Percentiles rank a stretch among this genome's conserved stretches.
Conservation (phyloP, 2,329 filamentous ascomycete genomes). For the Neofusicoccum laricinum region DNA sequence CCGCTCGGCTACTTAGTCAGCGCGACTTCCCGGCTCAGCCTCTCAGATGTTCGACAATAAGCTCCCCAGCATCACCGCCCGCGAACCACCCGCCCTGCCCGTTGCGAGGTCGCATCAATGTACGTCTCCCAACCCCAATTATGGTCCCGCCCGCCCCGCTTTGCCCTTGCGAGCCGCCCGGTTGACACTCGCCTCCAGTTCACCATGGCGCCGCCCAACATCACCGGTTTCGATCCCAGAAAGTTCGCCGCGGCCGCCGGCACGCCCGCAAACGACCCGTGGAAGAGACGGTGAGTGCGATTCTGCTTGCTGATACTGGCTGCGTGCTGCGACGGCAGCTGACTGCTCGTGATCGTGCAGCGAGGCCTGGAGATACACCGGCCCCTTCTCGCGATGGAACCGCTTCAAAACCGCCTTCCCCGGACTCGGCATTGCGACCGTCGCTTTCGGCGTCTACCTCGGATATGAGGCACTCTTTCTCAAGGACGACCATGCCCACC, state of each 20-base stretch:
- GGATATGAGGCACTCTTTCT: conserved; percentile 86
- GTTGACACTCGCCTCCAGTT: conserved; percentile 20
- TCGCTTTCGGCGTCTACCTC: conserved; percentile 87
- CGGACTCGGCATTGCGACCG: conserved; percentile 86
- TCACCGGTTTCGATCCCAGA: conserved; percentile 89
- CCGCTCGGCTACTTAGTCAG: neutral
- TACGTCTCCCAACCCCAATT: neutral
- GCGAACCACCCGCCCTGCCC: conserved; percentile 3
- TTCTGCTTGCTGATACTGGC: neutral
- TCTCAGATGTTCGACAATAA: neutral
- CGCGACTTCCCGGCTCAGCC: neutral
- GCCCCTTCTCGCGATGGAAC: conserved; percentile 83
- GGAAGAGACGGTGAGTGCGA: conserved; percentile 57
- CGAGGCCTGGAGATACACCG: conserved; percentile 92
- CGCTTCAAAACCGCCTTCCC: conserved; percentile 85
- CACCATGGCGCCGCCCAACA: conserved; percentile 61
- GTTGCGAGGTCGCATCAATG: conserved; percentile 2
- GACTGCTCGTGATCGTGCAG: conserved; percentile 46
- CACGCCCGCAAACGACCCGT: conserved; percentile 59
- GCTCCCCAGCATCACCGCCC: neutral
- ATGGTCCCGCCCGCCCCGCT: neutral
- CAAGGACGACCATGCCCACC: conserved; percentile 54
- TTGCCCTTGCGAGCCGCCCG: neutral
- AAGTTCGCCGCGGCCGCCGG: conserved; percentile 72
- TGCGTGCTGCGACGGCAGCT: neutral